These are phyloP conservation scores for Mortierella sp. DNA, from an alignment of 371 early-diverging fungal genomes.

Conservation along the genomic window DNA sequence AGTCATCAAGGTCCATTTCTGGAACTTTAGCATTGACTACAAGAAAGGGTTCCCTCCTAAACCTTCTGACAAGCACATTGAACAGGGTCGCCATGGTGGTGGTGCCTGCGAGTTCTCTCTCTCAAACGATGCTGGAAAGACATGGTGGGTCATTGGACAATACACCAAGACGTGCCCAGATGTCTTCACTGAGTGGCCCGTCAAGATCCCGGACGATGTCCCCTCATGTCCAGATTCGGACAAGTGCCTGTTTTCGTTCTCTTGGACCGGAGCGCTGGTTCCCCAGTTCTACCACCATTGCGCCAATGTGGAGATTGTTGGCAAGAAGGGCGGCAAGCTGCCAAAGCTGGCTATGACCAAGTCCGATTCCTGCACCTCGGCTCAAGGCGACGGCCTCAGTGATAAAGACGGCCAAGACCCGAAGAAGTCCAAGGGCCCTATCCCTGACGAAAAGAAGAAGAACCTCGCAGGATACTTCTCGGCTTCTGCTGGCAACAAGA, in stretches of 20 bases:
- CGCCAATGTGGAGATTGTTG: conserved; percentile 15
- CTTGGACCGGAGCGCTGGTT: conserved; percentile 21
- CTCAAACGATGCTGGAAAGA: conserved; percentile 66
- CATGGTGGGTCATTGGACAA: conserved; percentile 65
- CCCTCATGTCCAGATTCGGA: conserved; percentile 29
- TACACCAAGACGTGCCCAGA: conserved; percentile 54
- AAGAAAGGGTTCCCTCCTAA: conserved; percentile 26
- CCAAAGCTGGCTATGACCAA: conserved; percentile 18
- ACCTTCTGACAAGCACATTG: background rate
- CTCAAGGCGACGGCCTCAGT: conserved; percentile 10
- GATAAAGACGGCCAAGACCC: too few relatives aligned
- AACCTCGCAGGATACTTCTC: conserved; percentile 2
- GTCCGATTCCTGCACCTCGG: conserved; percentile 2
- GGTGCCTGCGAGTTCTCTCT: conserved; percentile 77
- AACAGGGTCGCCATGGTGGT: conserved; percentile 58
- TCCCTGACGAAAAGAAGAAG: conserved; percentile 3
- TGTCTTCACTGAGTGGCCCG: conserved; percentile 44
- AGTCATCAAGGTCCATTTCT: conserved; percentile 40
- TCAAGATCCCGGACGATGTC: conserved; percentile 31
- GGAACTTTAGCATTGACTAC: conserved; percentile 32
- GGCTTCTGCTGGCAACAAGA: conserved; percentile 22
- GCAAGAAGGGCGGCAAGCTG: conserved; percentile 9
- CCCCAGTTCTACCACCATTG: conserved; percentile 16
- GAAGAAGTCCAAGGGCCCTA: conserved; percentile 9
- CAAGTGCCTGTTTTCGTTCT: conserved; percentile 41